Conservation (phyloP, 768 basidiomycete genomes). For the Lanmaoa rubissima region DNA sequence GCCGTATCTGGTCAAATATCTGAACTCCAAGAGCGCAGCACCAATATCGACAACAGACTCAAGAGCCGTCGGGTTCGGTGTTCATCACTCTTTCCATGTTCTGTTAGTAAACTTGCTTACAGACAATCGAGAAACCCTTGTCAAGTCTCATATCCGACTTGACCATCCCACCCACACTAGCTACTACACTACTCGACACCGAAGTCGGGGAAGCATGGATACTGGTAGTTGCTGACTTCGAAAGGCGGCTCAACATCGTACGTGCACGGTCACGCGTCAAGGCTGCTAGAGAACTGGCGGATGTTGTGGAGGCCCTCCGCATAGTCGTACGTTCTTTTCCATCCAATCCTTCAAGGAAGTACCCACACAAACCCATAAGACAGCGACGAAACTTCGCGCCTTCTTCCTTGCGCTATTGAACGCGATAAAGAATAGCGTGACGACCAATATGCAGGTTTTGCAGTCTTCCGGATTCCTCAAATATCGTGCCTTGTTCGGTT, state of each 20-base stretch:
- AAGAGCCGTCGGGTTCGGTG: conserved; percentile 75
- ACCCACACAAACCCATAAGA: conserved; percentile 44
- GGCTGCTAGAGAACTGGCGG: conserved; percentile 78
- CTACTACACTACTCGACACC: conserved; percentile 77
- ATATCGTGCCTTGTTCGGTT: conserved; percentile 77
- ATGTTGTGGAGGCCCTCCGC: conserved; percentile 83
- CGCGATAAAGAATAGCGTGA: conserved; percentile 78
- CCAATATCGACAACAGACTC: conserved; percentile 84
- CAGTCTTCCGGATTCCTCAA: conserved; percentile 87
- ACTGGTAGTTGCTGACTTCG: conserved; percentile 74
- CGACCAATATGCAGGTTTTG: conserved; percentile 90
- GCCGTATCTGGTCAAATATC: conserved; percentile 96
- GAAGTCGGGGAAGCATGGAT: conserved; percentile 91
- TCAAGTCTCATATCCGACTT: conserved; percentile 78
- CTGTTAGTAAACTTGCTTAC: conserved; percentile 4
- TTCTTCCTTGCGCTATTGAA: conserved; percentile 85
- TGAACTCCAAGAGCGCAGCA: conserved; percentile 86
- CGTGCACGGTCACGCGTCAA: conserved; percentile 79
- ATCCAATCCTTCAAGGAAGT: neutral
- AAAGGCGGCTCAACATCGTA: conserved; percentile 64
- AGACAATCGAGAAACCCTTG: conserved; percentile 90
- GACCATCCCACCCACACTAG: conserved; percentile 76
- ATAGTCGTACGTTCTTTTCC: conserved; percentile 64
- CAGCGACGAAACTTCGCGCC: conserved; percentile 81
- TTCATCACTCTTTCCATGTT: neutral